Base-by-base conservation (phyloP, 73 alveolate genomes). In the Durusdinium trenchii region DNA sequence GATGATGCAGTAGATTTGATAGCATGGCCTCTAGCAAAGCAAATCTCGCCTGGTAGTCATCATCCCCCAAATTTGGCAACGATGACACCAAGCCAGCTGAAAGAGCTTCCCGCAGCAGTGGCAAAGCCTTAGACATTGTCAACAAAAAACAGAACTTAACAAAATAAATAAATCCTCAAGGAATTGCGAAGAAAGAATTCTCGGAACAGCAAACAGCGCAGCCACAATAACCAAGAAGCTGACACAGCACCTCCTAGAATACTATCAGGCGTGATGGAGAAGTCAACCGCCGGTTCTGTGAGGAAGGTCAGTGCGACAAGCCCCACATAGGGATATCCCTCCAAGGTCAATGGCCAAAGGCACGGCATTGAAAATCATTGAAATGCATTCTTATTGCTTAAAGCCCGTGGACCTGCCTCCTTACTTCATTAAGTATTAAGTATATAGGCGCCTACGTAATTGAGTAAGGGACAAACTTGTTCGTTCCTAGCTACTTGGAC, bases 301-400 rank as follows among this genome's bases (percentile, higher is more conserved):
- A 75, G 57, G 43, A 93, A 93, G 28, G 99, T 93, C 61, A 93
- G 78, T 3, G 99, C 99, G 67, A 93, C 93, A 79, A 93, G 69
- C 18, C 92, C 99, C 50, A 93, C 92, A 28, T 93, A 93, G 48
- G 99, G 99, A 52, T 93, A 93, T 32, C 99, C 99, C 92, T 91
- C 64, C 86, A 47, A 30, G 16, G 54, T 42, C 45, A 20, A n/a
- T 30, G n/a, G 57, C 28, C n/a, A 76, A 43, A 35, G 6, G 61
- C 82, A 28, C 5, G 48, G n/a, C 40, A 18, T 14, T 78, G 16
- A 23, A 30, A 30, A 79, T 38, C 40, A 38, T 4, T 46, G 43
- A 16, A 45, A n/a, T 67, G 36, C 42, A 67, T n/a, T 26, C 42
- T 26, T n/a, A 67, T 67, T 3, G 3, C 43, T 14, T 26, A 67